Conservation (phyloP, 176 grass and related monocot species). For the Chloris gayana region DNA sequence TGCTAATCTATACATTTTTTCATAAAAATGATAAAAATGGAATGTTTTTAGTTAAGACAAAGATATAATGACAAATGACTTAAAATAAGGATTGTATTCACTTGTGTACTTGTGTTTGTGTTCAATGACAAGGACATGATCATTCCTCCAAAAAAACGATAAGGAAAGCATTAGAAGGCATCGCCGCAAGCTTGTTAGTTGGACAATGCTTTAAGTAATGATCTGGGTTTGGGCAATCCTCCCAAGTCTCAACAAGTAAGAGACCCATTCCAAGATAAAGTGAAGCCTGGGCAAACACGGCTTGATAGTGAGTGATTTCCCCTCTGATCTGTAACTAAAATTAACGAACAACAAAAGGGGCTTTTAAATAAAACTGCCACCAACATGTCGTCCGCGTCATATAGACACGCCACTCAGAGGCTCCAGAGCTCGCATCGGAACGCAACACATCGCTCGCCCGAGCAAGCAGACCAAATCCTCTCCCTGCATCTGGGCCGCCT, state of each 20-base stretch:
- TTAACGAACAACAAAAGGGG: background rate
- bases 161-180: background rate
- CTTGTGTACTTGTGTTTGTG: too few species aligned
- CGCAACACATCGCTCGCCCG: conserved; percentile 1
- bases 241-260: background rate
- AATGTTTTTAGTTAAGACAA: background rate
- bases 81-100: background rate
- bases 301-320: background rate
- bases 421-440: conserved; percentile 42
- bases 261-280: background rate
- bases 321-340: background rate
- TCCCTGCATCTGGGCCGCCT: conserved; percentile 42
- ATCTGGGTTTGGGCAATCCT: background rate
- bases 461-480: conserved; percentile 40
- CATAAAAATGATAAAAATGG: background rate
- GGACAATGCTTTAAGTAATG: conserved; percentile 21
- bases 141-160: too few species aligned
- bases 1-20: background rate
- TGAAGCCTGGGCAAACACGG: background rate
- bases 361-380: conserved; percentile 17
- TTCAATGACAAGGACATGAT: too few species aligned
- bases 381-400: conserved; percentile 20
- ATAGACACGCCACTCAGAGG: conserved; percentile 3
- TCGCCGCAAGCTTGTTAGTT: background rate
- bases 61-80: background rate